Evolutionary conservation across 2,329 filamentous ascomycete species (phyloP).

Genomic region (Cadophora sp.): DNA sequence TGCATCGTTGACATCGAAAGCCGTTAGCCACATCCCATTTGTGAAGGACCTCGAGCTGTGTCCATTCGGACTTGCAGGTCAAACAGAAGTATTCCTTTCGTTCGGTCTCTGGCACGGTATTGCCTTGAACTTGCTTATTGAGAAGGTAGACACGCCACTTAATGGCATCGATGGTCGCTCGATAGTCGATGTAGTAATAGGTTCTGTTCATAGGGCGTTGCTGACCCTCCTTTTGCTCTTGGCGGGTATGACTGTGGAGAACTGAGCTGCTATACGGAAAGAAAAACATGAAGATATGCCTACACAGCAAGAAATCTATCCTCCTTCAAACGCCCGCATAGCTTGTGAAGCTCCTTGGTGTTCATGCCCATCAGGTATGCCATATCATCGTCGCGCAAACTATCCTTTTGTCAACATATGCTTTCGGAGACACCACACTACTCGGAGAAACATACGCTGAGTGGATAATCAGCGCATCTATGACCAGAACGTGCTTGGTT

Average conservation of each 20-base stretch:
- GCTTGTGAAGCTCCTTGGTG: conserved; percentile 88
- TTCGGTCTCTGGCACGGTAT: conserved; percentile 80
- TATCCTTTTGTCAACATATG: conserved; percentile 46
- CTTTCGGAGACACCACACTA: conserved; percentile 20
- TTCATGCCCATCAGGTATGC: conserved; percentile 88
- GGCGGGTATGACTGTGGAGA: conserved; percentile 66
- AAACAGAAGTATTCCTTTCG: conserved; percentile 91
- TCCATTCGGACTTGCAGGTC: conserved; percentile 85
- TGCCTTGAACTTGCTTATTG: conserved; percentile 86
- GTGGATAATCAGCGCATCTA: conserved; percentile 81
- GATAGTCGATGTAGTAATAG: conserved; percentile 97
- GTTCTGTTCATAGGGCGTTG: conserved; percentile 84
- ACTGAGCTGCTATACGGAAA: conserved; percentile 5
- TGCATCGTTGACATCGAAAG: conserved; percentile 86
- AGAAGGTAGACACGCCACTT: conserved; percentile 93
- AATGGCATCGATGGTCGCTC: conserved; percentile 92
- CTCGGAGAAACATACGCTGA: conserved; percentile 60
- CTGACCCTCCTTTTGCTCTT: conserved; percentile 81
- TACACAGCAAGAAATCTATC: conserved; percentile 86
- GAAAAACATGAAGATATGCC: neutral
- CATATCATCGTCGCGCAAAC: conserved; percentile 85
- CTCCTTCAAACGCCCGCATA: conserved; percentile 84
- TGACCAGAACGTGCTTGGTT: conserved; percentile 80
- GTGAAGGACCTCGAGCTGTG: conserved; percentile 87
- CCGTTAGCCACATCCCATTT: conserved; percentile 68